Evolutionary conservation across 1,139 yeast species (phyloP).

Genomic region (Candida frijolesensis): DNA sequence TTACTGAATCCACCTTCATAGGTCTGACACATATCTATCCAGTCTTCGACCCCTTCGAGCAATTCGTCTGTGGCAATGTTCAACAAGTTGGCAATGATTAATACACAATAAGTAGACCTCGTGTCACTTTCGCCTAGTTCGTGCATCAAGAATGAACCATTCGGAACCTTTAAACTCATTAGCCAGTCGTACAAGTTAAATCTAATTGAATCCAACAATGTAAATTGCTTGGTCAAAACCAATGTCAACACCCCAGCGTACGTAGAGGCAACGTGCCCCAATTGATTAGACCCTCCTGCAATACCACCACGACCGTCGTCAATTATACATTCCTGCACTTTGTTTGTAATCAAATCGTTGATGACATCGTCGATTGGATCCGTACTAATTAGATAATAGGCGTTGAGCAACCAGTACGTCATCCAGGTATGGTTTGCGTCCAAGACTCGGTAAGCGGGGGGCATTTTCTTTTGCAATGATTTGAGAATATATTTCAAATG

Average conservation of each 20-base stretch:
- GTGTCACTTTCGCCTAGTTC: slow-evolving; percentile 83
- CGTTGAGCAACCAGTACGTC: slow-evolving; percentile 78
- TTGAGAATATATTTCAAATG: slow-evolving; percentile 21
- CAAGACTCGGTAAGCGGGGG: slow-evolving; percentile 48
- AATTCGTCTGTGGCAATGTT: slow-evolving; percentile 66
- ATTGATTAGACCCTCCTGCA: slow-evolving; percentile 81
- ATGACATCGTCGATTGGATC: slow-evolving; percentile 2
- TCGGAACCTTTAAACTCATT: slow-evolving; percentile 57
- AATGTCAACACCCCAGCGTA: slow-evolving; percentile 77
- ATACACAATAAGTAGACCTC: slow-evolving; percentile 84
- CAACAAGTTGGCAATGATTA: slow-evolving; percentile 72
- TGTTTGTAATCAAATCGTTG: slow-evolving; percentile 18
- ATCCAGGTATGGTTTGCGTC: slow-evolving; percentile 96
- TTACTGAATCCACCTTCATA: slow-evolving; percentile 97
- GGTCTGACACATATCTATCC: slow-evolving; percentile 78
- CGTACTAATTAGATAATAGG: slow-evolving; percentile 22
- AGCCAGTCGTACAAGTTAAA: slow-evolving; percentile 63
- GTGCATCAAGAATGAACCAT: slow-evolving; percentile 81
- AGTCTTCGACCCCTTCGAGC: slow-evolving; percentile 52
- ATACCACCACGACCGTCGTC: slow-evolving; percentile 63
- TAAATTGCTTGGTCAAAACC: slow-evolving; percentile 52
- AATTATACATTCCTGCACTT: slow-evolving; percentile 29
- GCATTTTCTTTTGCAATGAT: slow-evolving; percentile 49
- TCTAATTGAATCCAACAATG: slow-evolving; percentile 26
- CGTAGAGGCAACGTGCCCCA: slow-evolving; percentile 83